Base-by-base conservation (phyloP, 2,329 filamentous ascomycete species). In the Fonsecaea nubica region DNA sequence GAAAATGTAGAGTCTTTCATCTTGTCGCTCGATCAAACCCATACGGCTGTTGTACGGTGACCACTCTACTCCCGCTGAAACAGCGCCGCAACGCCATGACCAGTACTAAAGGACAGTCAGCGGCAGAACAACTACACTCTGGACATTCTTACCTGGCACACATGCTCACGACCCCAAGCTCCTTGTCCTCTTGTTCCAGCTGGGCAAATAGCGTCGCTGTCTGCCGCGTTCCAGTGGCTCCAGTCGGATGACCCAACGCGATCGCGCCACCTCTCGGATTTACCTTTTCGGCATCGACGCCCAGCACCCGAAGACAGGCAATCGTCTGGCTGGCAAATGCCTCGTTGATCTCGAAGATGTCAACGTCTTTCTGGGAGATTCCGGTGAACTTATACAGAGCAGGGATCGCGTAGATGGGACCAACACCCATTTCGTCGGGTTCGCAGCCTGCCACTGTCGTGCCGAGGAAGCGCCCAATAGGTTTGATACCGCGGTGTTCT, bases 331-430 rank as follows among this genome's bases (percentile, higher is more conserved):
- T 32, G 12, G 93, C 94, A 75, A 98, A 98, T 0, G 94, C 94
- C 85, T 98, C 94, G 83, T 98, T 98, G 76, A 98, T 81, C 85
- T 98, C 95, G 73, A 94, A 84, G 33, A 98, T 85, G 75, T 98
- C 95, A 67, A 95, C 86, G 73, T 98, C 94, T 65, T 89, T 86
- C 58, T 96, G 82, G 25, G 85, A 86, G 67, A 98, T 80, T 79
- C 90, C 88, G 85, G 90, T 88, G 81, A 94, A 89, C 75, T 81
- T 80, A 53, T 98, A 86, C 36, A 98, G 87, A 87, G 98, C 98
- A 67, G 87, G 87, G 68, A 89, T 87, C 18, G 86, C 86, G 71
- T 87, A 77, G 7, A 80, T 79, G 33, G 81, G 81, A 4, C 81
- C 81, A 18, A 61, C 45, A 10, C 62, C 94, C 94, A 99, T 98